Evolutionary conservation across 2,329 filamentous ascomycete species (phyloP).

Genomic region (Fusarium metavorans): DNA sequence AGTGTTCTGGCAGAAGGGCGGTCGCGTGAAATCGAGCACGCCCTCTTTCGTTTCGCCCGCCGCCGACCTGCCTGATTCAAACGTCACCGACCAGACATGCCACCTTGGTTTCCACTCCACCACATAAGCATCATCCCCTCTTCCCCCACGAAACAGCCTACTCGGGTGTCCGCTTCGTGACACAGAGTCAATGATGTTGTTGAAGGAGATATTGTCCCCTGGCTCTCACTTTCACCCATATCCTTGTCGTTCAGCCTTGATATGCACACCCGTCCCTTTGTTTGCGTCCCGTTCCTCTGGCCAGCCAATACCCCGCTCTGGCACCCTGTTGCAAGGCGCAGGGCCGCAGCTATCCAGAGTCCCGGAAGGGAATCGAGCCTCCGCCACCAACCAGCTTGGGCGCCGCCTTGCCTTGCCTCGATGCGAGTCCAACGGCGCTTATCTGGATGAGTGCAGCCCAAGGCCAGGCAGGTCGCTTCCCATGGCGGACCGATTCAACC

Average conservation of each 20-base stretch:
- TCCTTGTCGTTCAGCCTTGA: slow-evolving; percentile 29
- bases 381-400: slow-evolving; percentile 36
- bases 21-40: slow-evolving; percentile 8
- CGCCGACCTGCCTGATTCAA: slow-evolving; percentile 42
- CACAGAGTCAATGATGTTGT: slow-evolving; percentile 17
- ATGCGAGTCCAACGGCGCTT: slow-evolving; percentile 28
- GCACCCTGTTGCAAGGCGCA: slow-evolving; percentile 37
- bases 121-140: slow-evolving; percentile 21
- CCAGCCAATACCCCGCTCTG: slow-evolving; percentile 31
- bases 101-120: slow-evolving; percentile 25
- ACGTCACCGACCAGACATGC: slow-evolving; percentile 28
- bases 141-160: slow-evolving; percentile 20
- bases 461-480: slow-evolving; percentile 12
- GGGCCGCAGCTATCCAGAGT: slow-evolving; percentile 39
- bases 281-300: slow-evolving; percentile 17
- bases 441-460: slow-evolving; percentile 24
- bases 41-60: neutral
- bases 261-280: slow-evolving; percentile 27
- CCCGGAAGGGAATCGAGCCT: slow-evolving; percentile 32
- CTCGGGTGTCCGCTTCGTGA: slow-evolving; percentile 29
- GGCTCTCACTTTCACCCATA: slow-evolving; percentile 6
- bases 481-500: slow-evolving; percentile 16
- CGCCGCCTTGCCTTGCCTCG: slow-evolving; percentile 27
- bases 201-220: slow-evolving; percentile 13
- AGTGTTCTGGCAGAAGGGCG: neutral